These are phyloP conservation scores for Zymoseptoria pseudotritici DNA, from an alignment of 2,329 filamentous ascomycete species.

Conservation along the genomic window DNA sequence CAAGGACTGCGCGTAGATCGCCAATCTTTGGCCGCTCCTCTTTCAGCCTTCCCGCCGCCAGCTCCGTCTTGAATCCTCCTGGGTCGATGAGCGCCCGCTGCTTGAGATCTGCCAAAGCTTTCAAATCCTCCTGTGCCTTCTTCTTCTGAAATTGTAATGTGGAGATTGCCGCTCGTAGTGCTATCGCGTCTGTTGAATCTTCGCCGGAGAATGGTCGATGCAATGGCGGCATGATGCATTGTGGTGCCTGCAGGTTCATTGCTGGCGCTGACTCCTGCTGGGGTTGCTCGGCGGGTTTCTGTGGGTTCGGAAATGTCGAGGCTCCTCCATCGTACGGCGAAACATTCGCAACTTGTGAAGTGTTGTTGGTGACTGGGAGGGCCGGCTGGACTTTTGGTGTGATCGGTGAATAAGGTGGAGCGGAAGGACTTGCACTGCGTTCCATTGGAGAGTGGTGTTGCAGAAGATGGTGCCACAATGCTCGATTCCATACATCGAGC, in stretches of 20 bases:
- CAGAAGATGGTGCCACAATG: too few species aligned
- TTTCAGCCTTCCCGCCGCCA: slow-evolving; percentile 51
- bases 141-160: slow-evolving; percentile 80
- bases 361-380: slow-evolving; percentile 16
- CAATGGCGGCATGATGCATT: slow-evolving; percentile 38
- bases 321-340: slow-evolving; percentile 14
- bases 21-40: slow-evolving; percentile 26
- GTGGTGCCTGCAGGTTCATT: slow-evolving; percentile 15
- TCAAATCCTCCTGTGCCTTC: slow-evolving; percentile 69
- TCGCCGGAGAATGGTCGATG: slow-evolving; percentile 42
- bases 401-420: slow-evolving; percentile 28
- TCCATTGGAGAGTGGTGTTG: neutral
- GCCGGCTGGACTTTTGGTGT: slow-evolving; percentile 28
- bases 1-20: slow-evolving; percentile 31
- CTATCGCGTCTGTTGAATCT: slow-evolving; percentile 77
- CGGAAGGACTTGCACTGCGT: slow-evolving; percentile 10
- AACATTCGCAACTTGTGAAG: slow-evolving; percentile 4
- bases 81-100: slow-evolving; percentile 63
- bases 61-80: slow-evolving; percentile 62
- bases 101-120: slow-evolving; percentile 61
- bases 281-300: neutral
- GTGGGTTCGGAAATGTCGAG: slow-evolving; percentile 9
- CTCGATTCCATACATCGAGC: too few species aligned
- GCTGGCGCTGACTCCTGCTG: neutral
- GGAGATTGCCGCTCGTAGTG: slow-evolving; percentile 75